A percentile compares a stretch with the other conserved stretches of the same genome.
Evolutionary conservation across 1,284 basidiomycete species (phyloP).

Genomic region (Rhodofomes roseus): DNA sequence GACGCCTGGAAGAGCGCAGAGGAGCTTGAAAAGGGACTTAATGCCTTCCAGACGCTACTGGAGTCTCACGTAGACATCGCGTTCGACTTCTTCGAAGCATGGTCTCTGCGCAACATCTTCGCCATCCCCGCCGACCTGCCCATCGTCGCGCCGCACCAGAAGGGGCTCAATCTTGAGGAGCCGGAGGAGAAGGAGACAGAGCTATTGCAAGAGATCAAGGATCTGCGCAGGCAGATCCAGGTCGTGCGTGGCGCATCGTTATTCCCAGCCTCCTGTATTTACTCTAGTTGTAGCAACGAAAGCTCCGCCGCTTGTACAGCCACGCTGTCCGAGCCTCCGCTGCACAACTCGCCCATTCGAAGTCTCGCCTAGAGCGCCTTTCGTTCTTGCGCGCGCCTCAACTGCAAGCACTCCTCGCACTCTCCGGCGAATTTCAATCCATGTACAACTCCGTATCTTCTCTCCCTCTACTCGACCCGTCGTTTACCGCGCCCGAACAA

Average conservation of each 20-base stretch:
- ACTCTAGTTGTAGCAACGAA: slow-evolving; percentile 50
- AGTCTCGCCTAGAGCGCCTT: slow-evolving; percentile 40
- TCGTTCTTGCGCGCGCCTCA: slow-evolving; percentile 40
- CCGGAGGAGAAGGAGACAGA: slow-evolving; percentile 51
- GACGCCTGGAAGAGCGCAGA: slow-evolving; percentile 56
- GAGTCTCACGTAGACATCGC: slow-evolving; percentile 77
- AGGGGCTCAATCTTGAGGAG: slow-evolving; percentile 48
- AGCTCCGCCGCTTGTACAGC: slow-evolving; percentile 48
- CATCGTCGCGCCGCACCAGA: slow-evolving; percentile 67
- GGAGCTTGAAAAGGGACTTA: slow-evolving; percentile 70
- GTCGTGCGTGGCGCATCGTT: slow-evolving; percentile 41
- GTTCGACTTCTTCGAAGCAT: slow-evolving; percentile 78
- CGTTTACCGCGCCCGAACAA: slow-evolving; percentile 34
- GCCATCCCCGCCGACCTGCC: slow-evolving; percentile 60
- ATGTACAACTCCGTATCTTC: slow-evolving; percentile 46
- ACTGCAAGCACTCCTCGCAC: slow-evolving; percentile 21
- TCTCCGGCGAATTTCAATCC: slow-evolving; percentile 21
- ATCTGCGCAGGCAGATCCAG: slow-evolving; percentile 52
- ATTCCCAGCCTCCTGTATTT: background rate
- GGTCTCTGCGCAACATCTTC: slow-evolving; percentile 76
- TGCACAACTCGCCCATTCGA: slow-evolving; percentile 39
- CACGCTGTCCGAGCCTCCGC: slow-evolving; percentile 45
- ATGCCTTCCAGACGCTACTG: slow-evolving; percentile 73
- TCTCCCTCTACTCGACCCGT: slow-evolving; percentile 48
- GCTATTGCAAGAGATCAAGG: slow-evolving; percentile 59